Percentiles rank a stretch among this genome's conserved stretches.
Conservation (phyloP, 192 early-diverging fungal genomes). For the Entomortierella chlamydospora region DNA sequence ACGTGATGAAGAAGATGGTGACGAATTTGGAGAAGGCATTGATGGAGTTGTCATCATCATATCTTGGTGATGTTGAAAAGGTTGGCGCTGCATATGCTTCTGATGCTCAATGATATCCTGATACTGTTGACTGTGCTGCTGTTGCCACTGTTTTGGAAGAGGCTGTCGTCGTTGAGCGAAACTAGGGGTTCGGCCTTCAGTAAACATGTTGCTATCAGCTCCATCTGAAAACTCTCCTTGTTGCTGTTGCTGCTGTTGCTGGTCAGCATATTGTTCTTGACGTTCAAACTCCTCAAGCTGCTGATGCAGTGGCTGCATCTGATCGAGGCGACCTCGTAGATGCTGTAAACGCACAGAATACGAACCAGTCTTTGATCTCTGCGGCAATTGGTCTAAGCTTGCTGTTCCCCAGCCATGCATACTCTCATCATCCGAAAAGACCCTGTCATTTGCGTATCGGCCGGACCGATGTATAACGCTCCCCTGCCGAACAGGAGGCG, state of each 20-base stretch:
- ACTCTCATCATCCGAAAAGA: conserved; percentile 39
- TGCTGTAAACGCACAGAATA: conserved; percentile 11
- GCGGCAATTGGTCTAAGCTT: background rate
- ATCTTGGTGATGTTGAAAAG: conserved; percentile 21
- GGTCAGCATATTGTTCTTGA: background rate
- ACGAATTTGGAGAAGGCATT: conserved; percentile 40
- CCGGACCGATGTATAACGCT: conserved; percentile 7
- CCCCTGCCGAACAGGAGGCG: conserved; percentile 5
- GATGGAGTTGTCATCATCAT: conserved; percentile 43
- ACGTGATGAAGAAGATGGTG: conserved; percentile 35
- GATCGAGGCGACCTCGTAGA: conserved; percentile 14
- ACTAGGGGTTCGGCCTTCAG: background rate
- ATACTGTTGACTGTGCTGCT: background rate
- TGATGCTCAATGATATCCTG: background rate
- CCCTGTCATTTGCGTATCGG: conserved; percentile 11
- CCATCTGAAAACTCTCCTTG: conserved; percentile 18
- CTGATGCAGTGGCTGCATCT: conserved; percentile 20
- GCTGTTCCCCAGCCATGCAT: conserved; percentile 12
- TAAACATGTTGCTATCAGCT: background rate
- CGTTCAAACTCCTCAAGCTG: conserved; percentile 7
- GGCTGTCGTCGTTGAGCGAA: conserved; percentile 18
- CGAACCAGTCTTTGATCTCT: background rate
- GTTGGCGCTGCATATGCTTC: background rate
- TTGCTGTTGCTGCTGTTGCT: conserved; percentile 23
- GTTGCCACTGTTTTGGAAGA: background rate